Conservation (phyloP, 768 basidiomycete species). For the Kockovaella imperatae region DNA sequence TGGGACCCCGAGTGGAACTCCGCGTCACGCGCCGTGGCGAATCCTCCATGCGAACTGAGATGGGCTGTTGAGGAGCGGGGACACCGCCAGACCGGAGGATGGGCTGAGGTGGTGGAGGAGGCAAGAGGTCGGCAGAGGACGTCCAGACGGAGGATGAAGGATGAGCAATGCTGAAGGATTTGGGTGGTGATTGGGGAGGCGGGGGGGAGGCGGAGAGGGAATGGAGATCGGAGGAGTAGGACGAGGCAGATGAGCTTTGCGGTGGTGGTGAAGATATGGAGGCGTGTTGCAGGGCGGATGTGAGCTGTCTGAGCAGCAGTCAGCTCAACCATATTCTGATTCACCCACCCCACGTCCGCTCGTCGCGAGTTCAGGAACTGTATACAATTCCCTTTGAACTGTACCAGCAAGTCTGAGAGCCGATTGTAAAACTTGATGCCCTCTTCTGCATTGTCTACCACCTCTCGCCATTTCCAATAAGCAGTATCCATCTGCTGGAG, state of each 20-base stretch:
- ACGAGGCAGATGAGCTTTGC: background rate
- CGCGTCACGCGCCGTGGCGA: conserved; percentile 31
- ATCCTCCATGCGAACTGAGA: conserved; percentile 6
- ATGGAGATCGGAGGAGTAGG: conserved; percentile 4
- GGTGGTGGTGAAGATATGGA: conserved; percentile 4
- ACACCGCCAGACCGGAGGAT: conserved; percentile 29
- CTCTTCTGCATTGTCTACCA: conserved; percentile 74
- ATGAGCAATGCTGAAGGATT: conserved; percentile 28
- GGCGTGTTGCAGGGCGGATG: conserved; percentile 5
- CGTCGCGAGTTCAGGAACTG: conserved; percentile 65
- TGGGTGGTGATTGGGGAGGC: background rate
- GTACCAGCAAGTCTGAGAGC: conserved; percentile 60
- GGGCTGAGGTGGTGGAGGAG: conserved; percentile 39
- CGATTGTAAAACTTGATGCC: conserved; percentile 93
- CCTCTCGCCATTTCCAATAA: conserved; percentile 79
- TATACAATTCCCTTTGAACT: conserved; percentile 68
- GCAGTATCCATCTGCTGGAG: conserved; percentile 76
- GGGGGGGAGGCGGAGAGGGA: background rate
- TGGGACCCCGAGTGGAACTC: conserved; percentile 19
- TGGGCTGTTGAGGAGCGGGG: conserved; percentile 11
- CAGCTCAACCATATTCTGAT: background rate
- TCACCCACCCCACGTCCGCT: conserved; percentile 64
- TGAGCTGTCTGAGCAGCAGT: conserved; percentile 10
- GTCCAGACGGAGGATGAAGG: conserved; percentile 35
- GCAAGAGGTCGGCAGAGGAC: conserved; percentile 34